Percentiles rank a stretch among this genome's conserved stretches.
Conservation (phyloP, 1,284 basidiomycete genomes). For the Filobasidium uniguttulatum region DNA sequence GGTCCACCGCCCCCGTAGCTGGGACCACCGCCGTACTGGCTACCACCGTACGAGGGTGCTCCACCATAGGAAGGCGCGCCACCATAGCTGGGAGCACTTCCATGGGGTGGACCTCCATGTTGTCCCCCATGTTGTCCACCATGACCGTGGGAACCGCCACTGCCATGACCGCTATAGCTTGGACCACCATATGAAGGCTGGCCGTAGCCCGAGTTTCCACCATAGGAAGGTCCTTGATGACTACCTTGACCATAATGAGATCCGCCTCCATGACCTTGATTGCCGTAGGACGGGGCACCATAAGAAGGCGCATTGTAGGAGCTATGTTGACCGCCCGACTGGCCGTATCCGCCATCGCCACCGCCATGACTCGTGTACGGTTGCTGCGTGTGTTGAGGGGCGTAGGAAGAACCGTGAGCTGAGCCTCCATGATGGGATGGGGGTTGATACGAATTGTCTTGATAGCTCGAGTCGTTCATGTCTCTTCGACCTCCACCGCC, state of each 20-base stretch:
- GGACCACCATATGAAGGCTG: slow-evolving; percentile 17
- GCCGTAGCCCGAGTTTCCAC: slow-evolving; percentile 7
- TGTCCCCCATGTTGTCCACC: slow-evolving; percentile 3
- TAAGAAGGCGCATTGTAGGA: slow-evolving; percentile 5
- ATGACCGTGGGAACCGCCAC: slow-evolving; percentile 1
- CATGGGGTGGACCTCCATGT: background rate
- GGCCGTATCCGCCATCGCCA: slow-evolving; percentile 1
- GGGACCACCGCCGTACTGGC: background rate
- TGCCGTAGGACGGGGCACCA: slow-evolving; percentile 4
- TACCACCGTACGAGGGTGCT: background rate
- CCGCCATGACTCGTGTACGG: slow-evolving; percentile 1
- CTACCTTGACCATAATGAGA: slow-evolving; percentile 2
- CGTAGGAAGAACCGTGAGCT: too few species aligned
- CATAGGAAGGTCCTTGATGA: background rate
- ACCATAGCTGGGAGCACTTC: background rate
- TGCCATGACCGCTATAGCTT: slow-evolving; percentile 7
- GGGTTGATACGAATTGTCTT: too few species aligned
- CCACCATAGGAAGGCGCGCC: slow-evolving; percentile 2
- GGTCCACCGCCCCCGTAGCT: background rate
- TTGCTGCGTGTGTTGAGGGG: too few species aligned
- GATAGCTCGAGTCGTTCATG: too few species aligned
- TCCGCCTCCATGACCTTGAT: background rate
- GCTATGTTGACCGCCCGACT: background rate
- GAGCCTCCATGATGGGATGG: too few species aligned
- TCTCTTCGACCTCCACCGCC: too few species aligned